Evolutionary conservation across 176 grass and related monocot genomes (phyloP), one percentile per base, ranked within the genome.

Genomic region (Zizania latifolia): DNA sequence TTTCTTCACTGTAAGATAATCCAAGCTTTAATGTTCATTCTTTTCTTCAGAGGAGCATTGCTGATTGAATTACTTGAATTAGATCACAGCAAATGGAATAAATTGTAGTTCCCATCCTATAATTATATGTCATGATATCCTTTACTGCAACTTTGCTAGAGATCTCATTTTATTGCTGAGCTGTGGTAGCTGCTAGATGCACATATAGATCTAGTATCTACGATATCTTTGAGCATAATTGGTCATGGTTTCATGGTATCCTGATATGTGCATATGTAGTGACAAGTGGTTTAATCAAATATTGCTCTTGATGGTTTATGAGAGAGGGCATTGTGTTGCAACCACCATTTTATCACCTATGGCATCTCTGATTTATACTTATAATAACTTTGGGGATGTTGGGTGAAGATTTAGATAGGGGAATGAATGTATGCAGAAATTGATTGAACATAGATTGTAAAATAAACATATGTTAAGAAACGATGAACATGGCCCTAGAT

Each of bases 1-100:
- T 72, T 97, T 91, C 76, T 93, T 89, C 87, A 94, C 91, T 62
- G 94, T 98, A 92, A 96, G 92, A 84, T 68, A 17, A 67, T 51
- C 10, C 0, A 51, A 66, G 24, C 48, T 82, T 13, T 51, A n/a
- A 33, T 62, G 58, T 44, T 68, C 45, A 4, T 65, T 9, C 23
- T 78, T 53, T 55, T 35, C 24, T 45, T 35, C 24, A n/a, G 2
- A 82, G 45, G 2, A 13, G 6, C 35, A 33, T 37, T 36, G 2
- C 26, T 69, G 10, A 17, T 58, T 70, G 8, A 75, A 21, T 50
- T 81, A 68, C 40, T 83, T 76, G 53, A 68, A 24, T 33, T 34
- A 27, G 2, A 2, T 48, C 0, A n/a, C 26, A 5, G 10, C 6
- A 70, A 70, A 39, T 38, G 48, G 45, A 15, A 56, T 57, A 62